phyloP scores from a whole-genome alignment of 495 filamentous ascomycete genomes.

The Lineolata rhizophorae region DNA sequence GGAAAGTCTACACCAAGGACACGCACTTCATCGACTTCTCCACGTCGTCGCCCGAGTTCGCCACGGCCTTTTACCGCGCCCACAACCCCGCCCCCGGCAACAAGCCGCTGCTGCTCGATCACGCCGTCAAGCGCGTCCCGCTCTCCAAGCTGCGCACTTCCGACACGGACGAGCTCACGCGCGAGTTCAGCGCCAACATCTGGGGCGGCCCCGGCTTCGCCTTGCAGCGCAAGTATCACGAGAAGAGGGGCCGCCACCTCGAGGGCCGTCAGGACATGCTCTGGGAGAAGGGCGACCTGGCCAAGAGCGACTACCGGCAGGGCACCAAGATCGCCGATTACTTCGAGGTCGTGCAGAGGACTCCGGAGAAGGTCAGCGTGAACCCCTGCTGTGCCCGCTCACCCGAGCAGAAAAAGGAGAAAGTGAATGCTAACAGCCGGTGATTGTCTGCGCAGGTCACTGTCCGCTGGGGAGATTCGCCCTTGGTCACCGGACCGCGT shows the following conservation, averaged over 20 bases:
- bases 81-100: conserved; percentile 9
- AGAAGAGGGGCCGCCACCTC: conserved; percentile 8
- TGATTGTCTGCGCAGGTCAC: conserved; percentile 6
- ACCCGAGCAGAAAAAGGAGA: background rate
- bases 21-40: conserved; percentile 9
- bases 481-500: conserved; percentile 3
- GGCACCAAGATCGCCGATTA: conserved; percentile 12
- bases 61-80: conserved; percentile 1
- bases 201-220: conserved; percentile 12
- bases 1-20: conserved; percentile 2
- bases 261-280: conserved; percentile 6
- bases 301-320: conserved; percentile 5
- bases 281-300: conserved; percentile 9
- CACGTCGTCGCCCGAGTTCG: conserved; percentile 5
- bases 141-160: conserved; percentile 7
- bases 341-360: conserved; percentile 12
- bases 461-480: conserved; percentile 10
- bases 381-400: background rate
- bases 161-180: conserved; percentile 6
- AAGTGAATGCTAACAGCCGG: too few species aligned
- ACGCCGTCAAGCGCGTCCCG: conserved; percentile 9
- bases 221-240: conserved; percentile 9
- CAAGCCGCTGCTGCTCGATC: conserved; percentile 9
- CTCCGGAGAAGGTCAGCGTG: conserved; percentile 9
- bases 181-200: conserved; percentile 9